Percentiles rank a stretch among this genome's conserved stretches.
These are phyloP conservation scores for Neoboletus brunneissimus DNA, from an alignment of 768 basidiomycete species.

Conservation along the genomic window DNA sequence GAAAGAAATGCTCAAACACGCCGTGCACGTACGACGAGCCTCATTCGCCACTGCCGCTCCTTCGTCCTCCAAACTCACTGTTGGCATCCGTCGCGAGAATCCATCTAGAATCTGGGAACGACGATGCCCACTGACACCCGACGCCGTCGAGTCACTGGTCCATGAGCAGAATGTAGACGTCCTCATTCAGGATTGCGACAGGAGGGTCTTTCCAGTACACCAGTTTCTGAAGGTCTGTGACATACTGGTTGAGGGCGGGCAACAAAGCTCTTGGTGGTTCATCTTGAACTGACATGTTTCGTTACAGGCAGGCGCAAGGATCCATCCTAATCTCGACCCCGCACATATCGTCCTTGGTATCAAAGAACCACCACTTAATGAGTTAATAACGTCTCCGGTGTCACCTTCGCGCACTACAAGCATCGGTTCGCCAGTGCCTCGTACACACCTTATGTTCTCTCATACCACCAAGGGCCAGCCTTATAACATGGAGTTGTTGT, in stretches of 20 bases:
- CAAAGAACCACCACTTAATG: slow-evolving; percentile 76
- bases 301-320: slow-evolving; percentile 70
- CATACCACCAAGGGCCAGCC: slow-evolving; percentile 86
- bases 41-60: slow-evolving; percentile 20
- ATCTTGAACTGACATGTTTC: not conserved
- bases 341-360: slow-evolving; percentile 84
- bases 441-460: slow-evolving; percentile 89
- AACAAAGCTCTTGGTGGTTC: not conserved
- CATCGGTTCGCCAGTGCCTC: slow-evolving; percentile 32
- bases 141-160: slow-evolving; percentile 62
- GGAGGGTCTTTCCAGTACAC: slow-evolving; percentile 64
- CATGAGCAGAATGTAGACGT: slow-evolving; percentile 57
- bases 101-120: slow-evolving; percentile 83
- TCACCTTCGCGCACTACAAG: slow-evolving; percentile 20
- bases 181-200: slow-evolving; percentile 70
- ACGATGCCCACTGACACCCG: slow-evolving; percentile 78
- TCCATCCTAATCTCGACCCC: slow-evolving; percentile 52
- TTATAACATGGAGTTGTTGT: slow-evolving; percentile 80
- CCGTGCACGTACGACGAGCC: slow-evolving; percentile 20
- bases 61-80: slow-evolving; percentile 33
- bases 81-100: slow-evolving; percentile 76
- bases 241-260: not conserved
- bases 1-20: slow-evolving; percentile 18
- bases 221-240: slow-evolving; percentile 63
- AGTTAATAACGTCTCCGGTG: slow-evolving; percentile 51